phyloP scores from a whole-genome alignment of 225 moss, liverwort and hornwort species.

The Rhytidiadelphus loreus region DNA sequence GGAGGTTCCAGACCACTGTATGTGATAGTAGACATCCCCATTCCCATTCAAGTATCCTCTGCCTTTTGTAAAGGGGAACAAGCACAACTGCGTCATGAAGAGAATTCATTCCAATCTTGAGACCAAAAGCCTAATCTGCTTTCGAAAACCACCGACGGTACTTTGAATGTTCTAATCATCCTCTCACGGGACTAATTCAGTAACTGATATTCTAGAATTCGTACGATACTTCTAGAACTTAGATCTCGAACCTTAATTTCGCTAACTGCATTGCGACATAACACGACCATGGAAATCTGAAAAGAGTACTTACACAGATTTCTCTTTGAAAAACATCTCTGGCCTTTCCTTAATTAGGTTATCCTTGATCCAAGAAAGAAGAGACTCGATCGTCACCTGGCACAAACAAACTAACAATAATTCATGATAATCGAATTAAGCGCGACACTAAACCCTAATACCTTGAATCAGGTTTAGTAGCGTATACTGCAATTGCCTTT shows the following conservation, averaged over 20 bases:
- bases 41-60: neutral
- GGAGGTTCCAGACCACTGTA: neutral
- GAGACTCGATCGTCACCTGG: slow-evolving; percentile 58
- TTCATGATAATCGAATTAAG: neutral
- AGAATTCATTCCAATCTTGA: neutral
- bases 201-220: neutral
- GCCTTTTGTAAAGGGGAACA: neutral
- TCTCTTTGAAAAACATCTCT: slow-evolving; percentile 90
- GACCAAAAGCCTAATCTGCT: neutral
- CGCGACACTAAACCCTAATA: neutral
- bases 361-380: slow-evolving; percentile 77
- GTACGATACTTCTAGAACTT: neutral
- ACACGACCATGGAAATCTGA: neutral
- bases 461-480: neutral
- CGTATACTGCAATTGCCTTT: neutral
- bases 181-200: neutral
- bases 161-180: neutral
- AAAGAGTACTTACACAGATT: slow-evolving; percentile 63
- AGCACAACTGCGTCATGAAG: neutral
- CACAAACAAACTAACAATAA: neutral
- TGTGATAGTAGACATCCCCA: neutral
- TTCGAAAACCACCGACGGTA: neutral
- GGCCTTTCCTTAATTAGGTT: slow-evolving; percentile 83
- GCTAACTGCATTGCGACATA: neutral
- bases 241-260: neutral